phyloP scores from a whole-genome alignment of 1,284 basidiomycete species.

The Inonotus hispidus region DNA sequence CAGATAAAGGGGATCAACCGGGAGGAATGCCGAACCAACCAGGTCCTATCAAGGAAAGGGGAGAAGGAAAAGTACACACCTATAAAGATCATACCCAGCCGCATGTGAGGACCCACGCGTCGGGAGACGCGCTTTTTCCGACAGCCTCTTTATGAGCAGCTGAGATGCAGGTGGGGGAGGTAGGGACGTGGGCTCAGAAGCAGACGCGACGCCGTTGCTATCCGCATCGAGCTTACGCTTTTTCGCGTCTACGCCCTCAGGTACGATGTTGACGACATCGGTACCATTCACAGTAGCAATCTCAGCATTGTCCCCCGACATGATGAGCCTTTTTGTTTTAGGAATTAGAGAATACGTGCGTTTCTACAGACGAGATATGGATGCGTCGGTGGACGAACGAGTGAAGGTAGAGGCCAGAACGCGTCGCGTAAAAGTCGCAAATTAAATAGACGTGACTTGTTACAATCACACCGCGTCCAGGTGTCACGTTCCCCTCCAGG shows the following conservation, averaged over 20 bases:
- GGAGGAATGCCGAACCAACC: no score
- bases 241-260: constrained; percentile 13
- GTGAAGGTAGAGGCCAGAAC: background rate
- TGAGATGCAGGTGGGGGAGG: constrained; percentile 35
- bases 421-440: background rate
- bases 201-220: background rate
- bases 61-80: constrained; percentile 39
- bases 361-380: background rate
- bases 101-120: constrained; percentile 82
- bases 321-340: background rate
- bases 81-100: constrained; percentile 94
- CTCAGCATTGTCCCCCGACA: background rate
- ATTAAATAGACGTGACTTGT: background rate
- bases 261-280: background rate
- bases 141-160: constrained; percentile 83
- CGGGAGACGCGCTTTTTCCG: constrained; percentile 78
- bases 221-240: constrained; percentile 17
- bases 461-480: background rate
- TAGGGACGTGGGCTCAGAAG: constrained; percentile 29
- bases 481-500: background rate
- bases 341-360: background rate
- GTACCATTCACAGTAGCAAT: background rate
- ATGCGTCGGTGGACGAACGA: background rate
- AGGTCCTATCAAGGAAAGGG: background rate
- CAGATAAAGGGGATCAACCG: no score